These are phyloP conservation scores for Emericellopsis cladophorae DNA, from an alignment of 2,329 filamentous ascomycete species.

Conservation along the genomic window DNA sequence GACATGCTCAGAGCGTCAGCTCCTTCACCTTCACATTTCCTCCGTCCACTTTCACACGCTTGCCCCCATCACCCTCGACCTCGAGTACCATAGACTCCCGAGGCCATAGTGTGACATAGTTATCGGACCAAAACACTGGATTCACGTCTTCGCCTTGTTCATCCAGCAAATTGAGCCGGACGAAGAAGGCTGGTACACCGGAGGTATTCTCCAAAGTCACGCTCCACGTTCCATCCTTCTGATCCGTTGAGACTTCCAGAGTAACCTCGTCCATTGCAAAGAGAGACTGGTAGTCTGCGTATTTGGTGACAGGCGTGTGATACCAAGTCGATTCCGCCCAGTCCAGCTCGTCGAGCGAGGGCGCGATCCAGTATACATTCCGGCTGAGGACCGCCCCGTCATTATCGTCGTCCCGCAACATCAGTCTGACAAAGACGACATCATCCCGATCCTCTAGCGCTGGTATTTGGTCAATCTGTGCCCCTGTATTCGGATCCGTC, in stretches of 20 bases:
- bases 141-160: conserved; percentile 27
- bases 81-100: conserved; percentile 28
- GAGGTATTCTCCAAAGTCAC: conserved; percentile 39
- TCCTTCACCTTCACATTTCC: too few relatives aligned
- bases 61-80: conserved; percentile 2
- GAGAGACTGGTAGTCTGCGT: conserved; percentile 33
- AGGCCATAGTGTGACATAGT: conserved; percentile 50
- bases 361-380: conserved; percentile 48
- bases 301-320: conserved; percentile 40
- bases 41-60: too few relatives aligned
- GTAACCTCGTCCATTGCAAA: conserved; percentile 21
- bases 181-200: conserved; percentile 41
- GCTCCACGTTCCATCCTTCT: conserved; percentile 6
- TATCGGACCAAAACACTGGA: conserved; percentile 46
- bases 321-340: conserved; percentile 48
- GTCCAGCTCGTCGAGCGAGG: conserved; percentile 31
- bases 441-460: conserved; percentile 19
- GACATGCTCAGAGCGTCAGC: too few relatives aligned
- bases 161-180: conserved; percentile 37
- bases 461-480: conserved; percentile 10
- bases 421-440: conserved; percentile 36
- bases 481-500: conserved; percentile 31
- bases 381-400: conserved; percentile 27
- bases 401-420: conserved; percentile 20
- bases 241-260: conserved; percentile 15